These are phyloP conservation scores for Wickerhamomyces silvicola DNA, from an alignment of 805 yeast genomes.

Conservation along the genomic window DNA sequence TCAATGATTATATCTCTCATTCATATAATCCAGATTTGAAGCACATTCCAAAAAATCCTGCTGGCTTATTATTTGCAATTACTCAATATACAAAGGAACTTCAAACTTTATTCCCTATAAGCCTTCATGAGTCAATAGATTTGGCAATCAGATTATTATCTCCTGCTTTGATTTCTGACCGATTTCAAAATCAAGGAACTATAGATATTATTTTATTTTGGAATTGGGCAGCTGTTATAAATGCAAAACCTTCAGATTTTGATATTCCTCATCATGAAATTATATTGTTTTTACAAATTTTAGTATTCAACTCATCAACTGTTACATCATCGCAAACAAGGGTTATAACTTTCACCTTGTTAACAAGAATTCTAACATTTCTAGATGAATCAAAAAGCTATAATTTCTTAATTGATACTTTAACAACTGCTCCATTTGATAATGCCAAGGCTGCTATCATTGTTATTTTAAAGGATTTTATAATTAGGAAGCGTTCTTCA, in stretches of 20 bases:
- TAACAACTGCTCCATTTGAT: slow-evolving; percentile 60
- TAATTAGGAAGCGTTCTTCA: slow-evolving; percentile 29
- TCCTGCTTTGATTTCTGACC: slow-evolving; percentile 28
- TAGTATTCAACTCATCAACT: slow-evolving; percentile 32
- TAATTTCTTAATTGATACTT: slow-evolving; percentile 55
- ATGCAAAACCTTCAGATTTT: slow-evolving; percentile 16
- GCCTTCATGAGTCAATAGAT: slow-evolving; percentile 28
- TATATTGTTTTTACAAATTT: slow-evolving; percentile 33
- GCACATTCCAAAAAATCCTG: slow-evolving; percentile 24
- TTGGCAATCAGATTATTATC: slow-evolving; percentile 35
- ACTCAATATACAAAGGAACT: slow-evolving; percentile 18
- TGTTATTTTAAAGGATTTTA: slow-evolving; percentile 63
- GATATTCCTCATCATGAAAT: slow-evolving; percentile 28
- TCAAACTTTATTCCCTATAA: slow-evolving; percentile 9
- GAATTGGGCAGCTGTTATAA: slow-evolving; percentile 30
- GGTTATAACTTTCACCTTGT: slow-evolving; percentile 49
- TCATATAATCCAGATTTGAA: slow-evolving; percentile 23
- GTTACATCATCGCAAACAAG: slow-evolving; percentile 30
- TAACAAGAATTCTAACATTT: slow-evolving; percentile 56
- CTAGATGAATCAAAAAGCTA: slow-evolving; percentile 52
- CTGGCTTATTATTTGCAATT: slow-evolving; percentile 27
- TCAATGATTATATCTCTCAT: slow-evolving; percentile 27
- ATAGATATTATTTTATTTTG: slow-evolving; percentile 28
- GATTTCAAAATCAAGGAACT: slow-evolving; percentile 17
- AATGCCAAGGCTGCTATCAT: slow-evolving; percentile 54